A percentile compares a stretch with the other conserved stretches of the same genome.
These are phyloP conservation scores for Plasmopara halstedii DNA, from an alignment of 352 stramenopile genomes.

Conservation along the genomic window DNA sequence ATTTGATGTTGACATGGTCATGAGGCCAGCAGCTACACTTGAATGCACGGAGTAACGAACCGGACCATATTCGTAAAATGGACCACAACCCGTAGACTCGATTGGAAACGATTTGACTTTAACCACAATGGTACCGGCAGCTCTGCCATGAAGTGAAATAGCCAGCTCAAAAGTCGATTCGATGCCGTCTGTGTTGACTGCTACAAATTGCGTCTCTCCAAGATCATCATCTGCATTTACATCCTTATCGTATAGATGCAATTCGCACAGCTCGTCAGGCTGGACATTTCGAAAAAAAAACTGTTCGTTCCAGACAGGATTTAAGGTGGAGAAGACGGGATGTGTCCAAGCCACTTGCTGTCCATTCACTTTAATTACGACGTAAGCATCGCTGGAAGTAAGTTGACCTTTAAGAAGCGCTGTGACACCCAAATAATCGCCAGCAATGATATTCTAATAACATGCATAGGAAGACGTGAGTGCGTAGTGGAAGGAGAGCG, in stretches of 20 bases:
- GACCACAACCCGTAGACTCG: neutral
- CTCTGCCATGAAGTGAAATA: slow-evolving; percentile 13
- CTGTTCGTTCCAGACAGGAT: slow-evolving; percentile 32
- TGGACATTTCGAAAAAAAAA: slow-evolving; percentile 30
- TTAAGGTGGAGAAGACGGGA: slow-evolving; percentile 25
- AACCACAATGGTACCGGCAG: slow-evolving; percentile 21
- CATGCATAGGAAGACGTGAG: neutral
- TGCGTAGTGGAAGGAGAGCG: neutral
- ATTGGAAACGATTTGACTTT: slow-evolving; percentile 26
- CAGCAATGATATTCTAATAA: slow-evolving; percentile 17
- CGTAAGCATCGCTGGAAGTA: slow-evolving; percentile 30
- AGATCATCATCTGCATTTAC: slow-evolving; percentile 27
- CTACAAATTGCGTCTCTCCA: slow-evolving; percentile 21
- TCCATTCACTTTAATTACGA: slow-evolving; percentile 27
- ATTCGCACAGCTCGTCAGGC: slow-evolving; percentile 19
- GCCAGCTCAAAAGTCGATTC: slow-evolving; percentile 21
- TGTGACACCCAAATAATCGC: slow-evolving; percentile 25
- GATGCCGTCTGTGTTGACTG: slow-evolving; percentile 17
- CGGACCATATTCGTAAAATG: slow-evolving; percentile 21
- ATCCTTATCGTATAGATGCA: slow-evolving; percentile 32
- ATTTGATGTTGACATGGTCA: slow-evolving; percentile 27
- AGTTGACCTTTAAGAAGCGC: slow-evolving; percentile 22
- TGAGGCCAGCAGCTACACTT: slow-evolving; percentile 25
- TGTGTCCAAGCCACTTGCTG: slow-evolving; percentile 28
- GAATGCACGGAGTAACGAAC: slow-evolving; percentile 35